These are phyloP conservation scores for Rhizoclosmatium sp. DNA, from an alignment of 192 early-diverging fungal genomes.

Conservation along the genomic window DNA sequence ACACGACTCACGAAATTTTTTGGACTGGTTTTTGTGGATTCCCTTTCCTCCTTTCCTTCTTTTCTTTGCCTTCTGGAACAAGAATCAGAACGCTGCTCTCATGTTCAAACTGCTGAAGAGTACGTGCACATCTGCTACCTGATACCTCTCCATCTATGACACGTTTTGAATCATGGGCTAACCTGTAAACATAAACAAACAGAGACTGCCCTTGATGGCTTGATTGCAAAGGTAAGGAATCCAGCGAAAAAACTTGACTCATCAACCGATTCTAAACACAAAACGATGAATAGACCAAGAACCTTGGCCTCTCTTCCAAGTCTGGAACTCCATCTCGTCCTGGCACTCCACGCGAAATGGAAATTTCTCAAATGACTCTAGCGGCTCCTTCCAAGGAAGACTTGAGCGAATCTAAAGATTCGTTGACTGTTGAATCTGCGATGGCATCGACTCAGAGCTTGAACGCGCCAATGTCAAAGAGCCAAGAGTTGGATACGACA, in stretches of 20 bases:
- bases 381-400: conserved; percentile 27
- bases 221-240: conserved; percentile 23
- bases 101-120: conserved; percentile 37
- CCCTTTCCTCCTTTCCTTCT: background rate
- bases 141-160: background rate
- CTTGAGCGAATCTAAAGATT: conserved; percentile 13
- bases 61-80: background rate
- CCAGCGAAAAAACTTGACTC: background rate
- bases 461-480: background rate
- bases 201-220: conserved; percentile 18
- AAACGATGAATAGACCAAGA: background rate
- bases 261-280: background rate
- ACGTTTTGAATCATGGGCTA: background rate
- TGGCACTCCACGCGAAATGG: conserved; percentile 25
- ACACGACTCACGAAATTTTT: background rate
- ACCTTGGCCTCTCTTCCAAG: conserved; percentile 16
- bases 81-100: conserved; percentile 42
- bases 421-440: conserved; percentile 4
- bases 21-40: background rate
- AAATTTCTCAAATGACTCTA: conserved; percentile 21
- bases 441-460: conserved; percentile 10
- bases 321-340: conserved; percentile 10
- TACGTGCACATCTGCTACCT: conserved; percentile 4
- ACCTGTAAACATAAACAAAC: background rate
- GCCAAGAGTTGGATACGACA: background rate